Conservation (phyloP, 768 basidiomycete species). For the Russula foetens region DNA sequence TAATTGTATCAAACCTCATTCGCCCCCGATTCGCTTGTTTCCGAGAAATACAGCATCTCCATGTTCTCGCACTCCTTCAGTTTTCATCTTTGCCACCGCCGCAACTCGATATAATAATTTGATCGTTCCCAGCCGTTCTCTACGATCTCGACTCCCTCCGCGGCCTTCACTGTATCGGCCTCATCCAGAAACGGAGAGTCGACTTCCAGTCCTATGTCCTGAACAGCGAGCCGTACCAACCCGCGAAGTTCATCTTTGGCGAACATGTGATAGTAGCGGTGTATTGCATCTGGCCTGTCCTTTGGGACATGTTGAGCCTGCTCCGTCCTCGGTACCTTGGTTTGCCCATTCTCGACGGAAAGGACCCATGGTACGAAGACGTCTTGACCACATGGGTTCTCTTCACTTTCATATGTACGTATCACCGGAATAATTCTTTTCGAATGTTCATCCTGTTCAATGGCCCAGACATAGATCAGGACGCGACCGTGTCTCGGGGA, state of each 20-base stretch:
- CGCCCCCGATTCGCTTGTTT: constrained; percentile 2
- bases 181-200: constrained; percentile 27
- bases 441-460: constrained; percentile 83
- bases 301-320: constrained; percentile 16
- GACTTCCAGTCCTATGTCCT: constrained; percentile 45
- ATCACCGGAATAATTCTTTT: constrained; percentile 53
- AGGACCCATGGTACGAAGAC: constrained; percentile 89
- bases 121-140: constrained; percentile 83
- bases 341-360: constrained; percentile 29
- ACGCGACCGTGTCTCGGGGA: constrained; percentile 65
- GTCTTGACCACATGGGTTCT: constrained; percentile 46
- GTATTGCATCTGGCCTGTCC: constrained; percentile 42
- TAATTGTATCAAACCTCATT: constrained; percentile 5
- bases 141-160: constrained; percentile 53
- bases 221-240: constrained; percentile 57
- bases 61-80: background rate
- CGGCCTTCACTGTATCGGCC: constrained; percentile 5
- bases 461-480: constrained; percentile 94
- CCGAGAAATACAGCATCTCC: constrained; percentile 4
- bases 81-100: constrained; percentile 42
- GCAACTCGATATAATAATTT: constrained; percentile 78
- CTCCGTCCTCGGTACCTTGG: constrained; percentile 16
- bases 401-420: constrained; percentile 21
- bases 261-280: constrained; percentile 97
- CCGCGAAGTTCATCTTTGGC: constrained; percentile 62